Conservation (phyloP, 2,329 filamentous ascomycete species). For the Paecilomyces fulvus region DNA sequence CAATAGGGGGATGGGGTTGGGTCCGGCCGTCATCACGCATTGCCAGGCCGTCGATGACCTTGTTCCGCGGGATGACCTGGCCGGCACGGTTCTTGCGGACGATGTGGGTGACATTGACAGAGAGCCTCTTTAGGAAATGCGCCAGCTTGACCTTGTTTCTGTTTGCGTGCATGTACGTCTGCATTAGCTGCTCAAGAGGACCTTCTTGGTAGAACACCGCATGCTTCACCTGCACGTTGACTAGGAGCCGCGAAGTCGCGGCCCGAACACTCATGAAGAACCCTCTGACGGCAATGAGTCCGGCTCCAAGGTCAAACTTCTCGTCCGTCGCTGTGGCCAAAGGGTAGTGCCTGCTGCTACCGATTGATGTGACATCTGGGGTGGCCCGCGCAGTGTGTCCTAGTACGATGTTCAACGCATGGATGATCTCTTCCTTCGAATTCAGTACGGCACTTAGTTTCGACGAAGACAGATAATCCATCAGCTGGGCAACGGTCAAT, state of each 20-base stretch:
- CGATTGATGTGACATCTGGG: conserved; percentile 37
- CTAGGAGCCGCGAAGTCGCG: conserved; percentile 47
- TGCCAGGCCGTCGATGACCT: conserved; percentile 41
- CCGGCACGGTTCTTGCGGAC: conserved; percentile 23
- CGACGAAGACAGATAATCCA: conserved; percentile 35
- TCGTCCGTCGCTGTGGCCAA: conserved; percentile 25
- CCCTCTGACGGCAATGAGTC: conserved; percentile 50
- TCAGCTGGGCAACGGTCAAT: conserved; percentile 32
- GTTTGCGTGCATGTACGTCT: conserved; percentile 18
- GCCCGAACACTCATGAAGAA: conserved; percentile 56
- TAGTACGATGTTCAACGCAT: conserved; percentile 52
- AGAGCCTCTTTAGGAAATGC: conserved; percentile 31
- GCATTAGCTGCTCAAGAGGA: conserved; percentile 31
- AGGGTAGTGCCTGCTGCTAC: conserved; percentile 47
- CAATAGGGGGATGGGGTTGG: conserved; percentile 27
- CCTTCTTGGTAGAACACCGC: conserved; percentile 49
- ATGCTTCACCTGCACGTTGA: conserved; percentile 57
- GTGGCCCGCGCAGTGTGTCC: conserved; percentile 40
- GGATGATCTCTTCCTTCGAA: conserved; percentile 44
- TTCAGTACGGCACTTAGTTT: conserved; percentile 27
- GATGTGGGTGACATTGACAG: conserved; percentile 34
- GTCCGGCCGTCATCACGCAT: conserved; percentile 24
- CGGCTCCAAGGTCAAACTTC: conserved; percentile 36
- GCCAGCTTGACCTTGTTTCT: neutral
- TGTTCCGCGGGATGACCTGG: conserved; percentile 24